phyloP scores from a whole-genome alignment of 305 asterid species.

The Petunia hybrid region DNA sequence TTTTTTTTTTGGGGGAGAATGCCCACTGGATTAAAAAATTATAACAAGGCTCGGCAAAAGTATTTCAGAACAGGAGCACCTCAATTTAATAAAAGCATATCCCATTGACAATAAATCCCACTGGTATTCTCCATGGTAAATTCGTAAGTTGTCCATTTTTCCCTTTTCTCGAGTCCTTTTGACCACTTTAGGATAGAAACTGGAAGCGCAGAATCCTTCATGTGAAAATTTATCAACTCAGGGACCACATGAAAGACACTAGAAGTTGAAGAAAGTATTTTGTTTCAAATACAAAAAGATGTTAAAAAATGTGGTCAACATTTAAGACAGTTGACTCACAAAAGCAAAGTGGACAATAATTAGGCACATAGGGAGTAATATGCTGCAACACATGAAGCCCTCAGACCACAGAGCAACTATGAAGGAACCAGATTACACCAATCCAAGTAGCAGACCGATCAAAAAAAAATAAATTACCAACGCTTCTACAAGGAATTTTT shows the following conservation, averaged over 20 bases:
- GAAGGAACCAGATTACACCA: constrained; percentile 16
- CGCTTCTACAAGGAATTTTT: constrained; percentile 16
- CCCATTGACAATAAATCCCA: constrained; percentile 16
- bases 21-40: constrained; percentile 19
- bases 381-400: background rate
- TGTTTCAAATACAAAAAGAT: too few relatives aligned
- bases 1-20: too few relatives aligned
- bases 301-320: too few relatives aligned
- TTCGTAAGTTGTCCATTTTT: background rate
- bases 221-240: constrained; percentile 8
- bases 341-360: background rate
- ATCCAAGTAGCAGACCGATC: constrained; percentile 3
- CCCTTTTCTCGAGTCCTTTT: constrained; percentile 14
- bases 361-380: constrained; percentile 1
- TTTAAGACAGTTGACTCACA: background rate
- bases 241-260: background rate
- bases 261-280: background rate
- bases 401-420: constrained; percentile 15
- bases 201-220: constrained; percentile 4
- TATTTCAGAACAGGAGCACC: constrained; percentile 10
- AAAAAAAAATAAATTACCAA: background rate
- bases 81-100: constrained; percentile 19
- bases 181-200: constrained; percentile 15
- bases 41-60: background rate
- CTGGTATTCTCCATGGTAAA: background rate